Base-by-base conservation (phyloP, 2,329 filamentous ascomycete genomes). In the Pseudogymnoascus sp. region DNA sequence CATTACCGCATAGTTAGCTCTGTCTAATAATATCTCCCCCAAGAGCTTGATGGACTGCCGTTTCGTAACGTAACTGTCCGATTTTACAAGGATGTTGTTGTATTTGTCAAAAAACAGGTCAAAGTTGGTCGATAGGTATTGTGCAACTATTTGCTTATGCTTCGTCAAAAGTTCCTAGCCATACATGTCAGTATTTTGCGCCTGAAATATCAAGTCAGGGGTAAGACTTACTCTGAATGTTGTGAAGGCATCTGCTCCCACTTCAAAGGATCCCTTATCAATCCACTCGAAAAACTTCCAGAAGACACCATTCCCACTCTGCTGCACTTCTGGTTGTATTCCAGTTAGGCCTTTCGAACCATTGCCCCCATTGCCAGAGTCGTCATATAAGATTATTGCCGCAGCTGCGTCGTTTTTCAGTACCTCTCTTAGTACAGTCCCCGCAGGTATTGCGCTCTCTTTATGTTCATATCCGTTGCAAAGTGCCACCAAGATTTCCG, bases 201-300 rank as follows among this genome's bases (percentile, higher is more conserved):
- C 10, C 34, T 19, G 23, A 36, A 57, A 63, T 39, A 41, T 10
- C 21, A 21, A 48, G 39, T 61, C 13, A 3, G 28, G n/a, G 14
- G 6, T 54, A 23, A 3, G 37, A 69, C 85, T 72, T 83, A 96
- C 91, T 75, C 93, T 85, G 77, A 99, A 99, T 4, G 93, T 98
- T 65, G 93, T 96, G 76, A 99, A 99, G 1, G 95, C 93, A 80
- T 99, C 95, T 34, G 95, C 93, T 71, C 92, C 93, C 69, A 98
- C 91, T 79, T 99, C 95, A 73, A 99, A 99, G 31, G 90, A 93
- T 70, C 92, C 92, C 77, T 92, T 92, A 78, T 98, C 93, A 71
- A 99, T 96, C 92, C 93, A 99, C 67, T 90, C 86, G 73, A 99
- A 98, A 78, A 98, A 98, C 57, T 85, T 88, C 95, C 95, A 99